Evolutionary conservation across 2,329 filamentous ascomycete species (phyloP), one percentile per base, ranked within the genome.

Genomic region (Apiospora marii): DNA sequence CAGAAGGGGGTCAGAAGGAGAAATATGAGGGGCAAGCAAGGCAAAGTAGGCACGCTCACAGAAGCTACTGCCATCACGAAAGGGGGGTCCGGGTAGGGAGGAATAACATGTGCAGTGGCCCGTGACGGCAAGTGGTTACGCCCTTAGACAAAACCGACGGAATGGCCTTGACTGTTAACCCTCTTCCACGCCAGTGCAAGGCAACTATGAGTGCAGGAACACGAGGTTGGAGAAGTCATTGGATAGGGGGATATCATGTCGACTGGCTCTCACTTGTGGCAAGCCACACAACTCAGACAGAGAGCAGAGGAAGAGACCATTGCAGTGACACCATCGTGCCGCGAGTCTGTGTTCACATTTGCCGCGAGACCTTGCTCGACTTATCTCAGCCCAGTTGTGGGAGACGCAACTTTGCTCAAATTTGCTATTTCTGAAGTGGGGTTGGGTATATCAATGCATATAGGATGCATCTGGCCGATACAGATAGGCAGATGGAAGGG

Each of bases 341-440:
- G 53, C 16, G 22, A 22, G 53, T 34, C 6, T 61, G 19, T 19
- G 16, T 61, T 61, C 53, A 61, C 53, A 34, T 30, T 37, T n/a
- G 53, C 53, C 30, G 14, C 37, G 58, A 64, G 58, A 64, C 58
- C 58, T 64, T 41, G 58, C 58, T 64, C 58, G 22, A 64, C 2
- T 34, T 24, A 34, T n/a, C 34, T 12, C 6, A 41, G 19, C 1
- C 58, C 37, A 12, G 41, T n/a, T 64, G 10, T 4, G 12, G n/a
- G n/a, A 34, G 34, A 64, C 8, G 58, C 58, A 64, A 24, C 58
- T 64, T 41, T 37, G 22, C 22, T 34, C 24, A 19, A 10, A 22
- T n/a, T 41, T 22, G 34, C 22, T 41, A 64, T 41, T 19, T 64
- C 34, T 41, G 19, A 24, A 64, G 12, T 34, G 12, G 7, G 19